Evolutionary conservation across 2,329 filamentous ascomycete genomes (phyloP), one percentile per base, ranked within the genome.

Genomic region (Cordyceps fumosorosea): DNA sequence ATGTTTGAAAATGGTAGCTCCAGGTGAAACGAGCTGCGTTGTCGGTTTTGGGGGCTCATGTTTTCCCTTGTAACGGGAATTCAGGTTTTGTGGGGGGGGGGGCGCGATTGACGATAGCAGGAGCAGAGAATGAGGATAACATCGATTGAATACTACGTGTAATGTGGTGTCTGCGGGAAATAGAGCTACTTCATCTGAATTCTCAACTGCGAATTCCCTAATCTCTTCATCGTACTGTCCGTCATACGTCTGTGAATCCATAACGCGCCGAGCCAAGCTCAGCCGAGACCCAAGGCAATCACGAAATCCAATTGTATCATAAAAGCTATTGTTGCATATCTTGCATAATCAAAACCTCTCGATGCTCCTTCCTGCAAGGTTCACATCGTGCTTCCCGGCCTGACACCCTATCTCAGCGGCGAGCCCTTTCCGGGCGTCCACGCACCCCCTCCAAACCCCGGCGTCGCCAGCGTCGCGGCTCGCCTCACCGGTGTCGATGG

Each of bases 391-490:
- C 56, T 52, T 34, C 50, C 51, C 42, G 42, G 16, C 20, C 7
- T 40, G 29, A 48, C n/a, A 32, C 11, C 32, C 59, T 65, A 69
- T 65, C 69, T 71, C 40, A 76, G 60, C 29, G 76, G 75, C 26
- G 76, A 76, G 55, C 74, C 77, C 65, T 77, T 81, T 20, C 78
- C 78, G 40, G 79, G 79, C 40, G 78, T 81, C 78, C 78, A 80
- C 29, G 5, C 34, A 37, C 72, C 74, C 1, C 71, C 70, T 20
- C 75, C 75, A 65, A 79, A 78, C 3, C 73, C 73, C 29, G 71
- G 73, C 3, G 72, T 71, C 34, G 73, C 71, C 24, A 72, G 67
- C 45, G 74, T 70, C 14, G 70, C 73, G 34, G 76, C 77, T 68
- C 73, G 77, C 14, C 74, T 72, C 3, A 73, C 71, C 5, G 82